Conservation (phyloP, 2,329 filamentous ascomycete species). For the Penicillium aurantiogriseum region DNA sequence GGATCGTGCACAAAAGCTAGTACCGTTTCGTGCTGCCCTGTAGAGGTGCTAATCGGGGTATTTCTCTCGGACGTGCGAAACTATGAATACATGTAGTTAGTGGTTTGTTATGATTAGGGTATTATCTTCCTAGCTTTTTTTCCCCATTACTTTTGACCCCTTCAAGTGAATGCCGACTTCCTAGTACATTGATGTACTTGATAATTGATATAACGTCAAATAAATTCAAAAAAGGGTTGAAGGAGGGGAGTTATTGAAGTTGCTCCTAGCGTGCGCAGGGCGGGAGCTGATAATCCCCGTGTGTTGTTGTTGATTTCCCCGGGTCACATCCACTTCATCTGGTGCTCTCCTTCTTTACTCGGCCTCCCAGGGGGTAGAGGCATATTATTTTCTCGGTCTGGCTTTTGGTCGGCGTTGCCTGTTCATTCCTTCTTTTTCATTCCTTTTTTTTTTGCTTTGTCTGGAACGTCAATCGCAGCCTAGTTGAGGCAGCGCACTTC, state of each 20-base stretch:
- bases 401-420: conserved; percentile 11
- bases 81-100: neutral
- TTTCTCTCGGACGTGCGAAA: neutral
- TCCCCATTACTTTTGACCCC: no score
- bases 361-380: conserved; percentile 9
- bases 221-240: neutral
- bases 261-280: conserved; percentile 24
- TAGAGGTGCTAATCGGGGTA: conserved; percentile 3
- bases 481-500: conserved; percentile 5
- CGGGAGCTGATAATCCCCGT: conserved; percentile 13
- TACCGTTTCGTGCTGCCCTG: conserved; percentile 1
- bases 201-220: neutral
- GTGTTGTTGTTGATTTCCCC: conserved; percentile 14
- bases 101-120: neutral
- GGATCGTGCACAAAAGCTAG: conserved; percentile 11
- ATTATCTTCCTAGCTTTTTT: neutral
- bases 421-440: conserved; percentile 8
- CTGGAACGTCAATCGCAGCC: conserved; percentile 3
- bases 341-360: conserved; percentile 8
- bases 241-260: conserved; percentile 15
- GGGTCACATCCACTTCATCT: conserved; percentile 3
- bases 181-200: neutral
- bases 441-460: conserved; percentile 3
- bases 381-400: neutral
- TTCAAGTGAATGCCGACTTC: neutral